Evolutionary conservation across 257 asterid species (phyloP).

Genomic region (Penstemon barbatus): DNA sequence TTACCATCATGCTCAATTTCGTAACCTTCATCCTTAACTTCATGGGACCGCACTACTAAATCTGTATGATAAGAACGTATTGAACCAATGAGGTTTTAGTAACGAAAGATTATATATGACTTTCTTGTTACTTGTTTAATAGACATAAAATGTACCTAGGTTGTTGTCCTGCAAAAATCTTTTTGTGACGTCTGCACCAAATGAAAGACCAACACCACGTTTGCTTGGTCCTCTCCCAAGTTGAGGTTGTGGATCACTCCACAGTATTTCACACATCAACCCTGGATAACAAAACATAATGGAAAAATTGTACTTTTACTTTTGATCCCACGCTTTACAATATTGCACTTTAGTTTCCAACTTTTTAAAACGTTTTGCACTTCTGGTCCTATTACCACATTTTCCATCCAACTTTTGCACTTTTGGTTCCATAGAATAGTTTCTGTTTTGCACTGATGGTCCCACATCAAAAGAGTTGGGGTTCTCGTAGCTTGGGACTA

Average conservation of each 20-base stretch:
- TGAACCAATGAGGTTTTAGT: neutral
- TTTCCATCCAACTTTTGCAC: too few species aligned
- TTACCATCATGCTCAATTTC: conserved; percentile 98
- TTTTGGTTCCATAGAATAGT: too few species aligned
- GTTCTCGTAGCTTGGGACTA: too few species aligned
- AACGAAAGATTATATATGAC: too few species aligned
- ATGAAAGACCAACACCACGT: conserved; percentile 98
- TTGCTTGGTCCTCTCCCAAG: conserved; percentile 99
- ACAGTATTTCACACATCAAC: conserved; percentile 93
- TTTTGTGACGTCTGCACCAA: conserved; percentile 88
- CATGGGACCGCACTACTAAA: conserved; percentile 97
- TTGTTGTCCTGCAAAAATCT: conserved; percentile 88
- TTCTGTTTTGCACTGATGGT: too few species aligned
- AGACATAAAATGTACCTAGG: conserved; percentile 48
- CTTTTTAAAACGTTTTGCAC: too few species aligned
- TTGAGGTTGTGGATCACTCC: conserved; percentile 99
- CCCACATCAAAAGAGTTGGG: too few species aligned
- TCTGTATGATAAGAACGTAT: conserved; percentile 47
- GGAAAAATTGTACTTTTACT: too few species aligned
- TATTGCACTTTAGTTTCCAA: too few species aligned
- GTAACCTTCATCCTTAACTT: conserved; percentile 97
- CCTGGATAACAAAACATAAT: conserved; percentile 46
- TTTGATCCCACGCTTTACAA: too few species aligned
- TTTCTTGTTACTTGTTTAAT: neutral
- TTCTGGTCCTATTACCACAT: too few species aligned